Conservation (phyloP, 305 asterid genomes). For the Fraxinus floribunda region DNA sequence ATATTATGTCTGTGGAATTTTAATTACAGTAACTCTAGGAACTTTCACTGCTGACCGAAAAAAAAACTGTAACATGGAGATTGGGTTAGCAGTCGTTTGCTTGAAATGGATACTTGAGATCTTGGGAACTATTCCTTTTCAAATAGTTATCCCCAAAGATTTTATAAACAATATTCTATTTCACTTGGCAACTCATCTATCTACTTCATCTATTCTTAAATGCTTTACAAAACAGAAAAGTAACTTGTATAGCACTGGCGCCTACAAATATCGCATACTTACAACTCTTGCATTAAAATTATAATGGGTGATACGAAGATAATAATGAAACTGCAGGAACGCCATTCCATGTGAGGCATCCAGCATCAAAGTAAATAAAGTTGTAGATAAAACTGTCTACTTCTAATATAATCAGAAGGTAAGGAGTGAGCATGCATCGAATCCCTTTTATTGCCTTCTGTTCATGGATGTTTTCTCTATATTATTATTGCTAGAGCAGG, state of each 20-base stretch:
- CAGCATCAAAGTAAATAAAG: not conserved
- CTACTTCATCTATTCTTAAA: not conserved
- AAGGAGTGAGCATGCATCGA: not conserved
- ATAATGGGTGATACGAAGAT: not conserved
- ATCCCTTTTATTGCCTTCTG: not conserved
- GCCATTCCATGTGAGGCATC: not conserved
- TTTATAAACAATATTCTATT: not conserved
- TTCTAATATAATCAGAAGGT: not conserved
- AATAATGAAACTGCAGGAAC: not conserved
- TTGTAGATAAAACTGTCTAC: not conserved
- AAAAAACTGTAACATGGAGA: not conserved
- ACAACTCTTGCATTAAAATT: not conserved
- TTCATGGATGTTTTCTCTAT: not conserved
- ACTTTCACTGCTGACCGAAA: not conserved
- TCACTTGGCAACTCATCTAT: not conserved
- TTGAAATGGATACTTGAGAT: not conserved
- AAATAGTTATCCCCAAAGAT: not conserved
- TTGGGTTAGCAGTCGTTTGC: not conserved
- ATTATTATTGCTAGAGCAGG: not conserved
- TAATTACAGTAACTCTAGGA: not conserved
- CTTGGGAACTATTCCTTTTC: not conserved
- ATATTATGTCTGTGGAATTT: not conserved
- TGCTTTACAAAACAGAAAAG: not conserved
- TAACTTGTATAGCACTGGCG: not conserved
- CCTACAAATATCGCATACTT: not conserved